Evolutionary conservation across 305 asterid species (phyloP), one percentile per base, ranked within the genome.

Genomic region (Euphrasia arctica): DNA sequence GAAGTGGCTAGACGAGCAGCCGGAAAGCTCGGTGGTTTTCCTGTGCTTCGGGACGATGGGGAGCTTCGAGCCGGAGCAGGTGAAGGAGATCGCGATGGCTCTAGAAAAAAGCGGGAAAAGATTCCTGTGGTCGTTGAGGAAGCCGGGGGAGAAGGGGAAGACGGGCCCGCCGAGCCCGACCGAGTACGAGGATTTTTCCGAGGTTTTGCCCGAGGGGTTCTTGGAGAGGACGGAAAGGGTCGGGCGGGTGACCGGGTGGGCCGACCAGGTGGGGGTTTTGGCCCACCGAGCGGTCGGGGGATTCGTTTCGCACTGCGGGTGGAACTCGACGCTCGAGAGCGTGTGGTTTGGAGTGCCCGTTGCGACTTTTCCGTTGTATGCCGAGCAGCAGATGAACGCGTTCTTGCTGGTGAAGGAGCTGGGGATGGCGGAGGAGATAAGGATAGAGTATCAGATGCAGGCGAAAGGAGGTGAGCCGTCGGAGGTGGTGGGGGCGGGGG

Each of bases 241-340:
- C 3, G 92, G 92, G 12, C 80, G 32, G 64, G 81, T 82, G 50
- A 67, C 72, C 3, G 85, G 87, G 8, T 85, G 92, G 92, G 87
- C 83, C 0, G 84, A 89, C 3, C 92, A 85, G 18, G 57, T 47
- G 52, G 81, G 80, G 8, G 80, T 80, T 49, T 65, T 82, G 10
- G 63, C 85, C 5, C 91, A 86, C 63, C 55, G 54, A 0, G 83
- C 89, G 0, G 68, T 80, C 8, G 84, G 87, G 0, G 91, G 95
- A 0, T 86, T 86, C 43, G 89, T 85, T 1, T 74, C 93, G 1
- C 93, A 83, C 47, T 81, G 88, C 13, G 86, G 93, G 0, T 85
- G 92, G 89, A 85, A 85, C 9, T 85, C 89, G 13, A 63, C 71
- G 0, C 36, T 77, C 49, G 92, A 81, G 76, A 83, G 87, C 59